Evolutionary conservation across 2,329 filamentous ascomycete species (phyloP), one percentile per base, ranked within the genome.

Genomic region (Paraphaeosphaeria sporulosa): DNA sequence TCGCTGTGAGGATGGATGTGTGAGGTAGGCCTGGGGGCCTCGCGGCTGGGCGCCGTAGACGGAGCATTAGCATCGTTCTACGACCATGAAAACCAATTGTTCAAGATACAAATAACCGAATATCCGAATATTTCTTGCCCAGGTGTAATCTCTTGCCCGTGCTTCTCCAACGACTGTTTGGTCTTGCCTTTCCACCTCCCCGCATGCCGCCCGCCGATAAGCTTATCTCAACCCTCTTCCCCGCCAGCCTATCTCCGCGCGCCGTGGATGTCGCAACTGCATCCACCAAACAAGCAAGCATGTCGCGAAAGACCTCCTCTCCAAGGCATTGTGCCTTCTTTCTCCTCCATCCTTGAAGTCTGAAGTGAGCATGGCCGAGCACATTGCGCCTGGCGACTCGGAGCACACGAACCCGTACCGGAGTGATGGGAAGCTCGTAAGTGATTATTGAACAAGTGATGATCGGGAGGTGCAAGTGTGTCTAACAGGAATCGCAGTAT

Each of bases 351-450:
- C 17, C 15, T 40, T 40, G 38, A 40, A 17, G 7, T n/a, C 17
- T 9, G 17, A n/a, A 15, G 12, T 38, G 13, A 38, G 13, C 17
- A 40, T 40, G 38, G 38, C 38, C 3, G 38, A 40, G 30, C 4
- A 32, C 5, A 12, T 12, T 32, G 59, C 13, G 52, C 60, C 63
- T 3, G 59, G 67, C 71, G 76, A 79, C 34, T 80, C 80, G 1
- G 78, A 82, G 63, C 81, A 85, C 57, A 86, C 87, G 69, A 86
- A 84, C 25, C 85, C 85, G 1, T 87, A 87, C 70, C 77, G 85
- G 59, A 58, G 81, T 4, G 85, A 87, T 75, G 85, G 85, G 42
- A 87, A 87, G 71, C 78, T 87, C 49, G 83, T 84, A 64, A 61
- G 81, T 77, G 7, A 40, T 19, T n/a, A 2, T n/a, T 12, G 30